Percentiles rank a stretch among this genome's conserved stretches.
Evolutionary conservation across 176 grass and related monocot species (phyloP).

Genomic region (Musa beccarii): DNA sequence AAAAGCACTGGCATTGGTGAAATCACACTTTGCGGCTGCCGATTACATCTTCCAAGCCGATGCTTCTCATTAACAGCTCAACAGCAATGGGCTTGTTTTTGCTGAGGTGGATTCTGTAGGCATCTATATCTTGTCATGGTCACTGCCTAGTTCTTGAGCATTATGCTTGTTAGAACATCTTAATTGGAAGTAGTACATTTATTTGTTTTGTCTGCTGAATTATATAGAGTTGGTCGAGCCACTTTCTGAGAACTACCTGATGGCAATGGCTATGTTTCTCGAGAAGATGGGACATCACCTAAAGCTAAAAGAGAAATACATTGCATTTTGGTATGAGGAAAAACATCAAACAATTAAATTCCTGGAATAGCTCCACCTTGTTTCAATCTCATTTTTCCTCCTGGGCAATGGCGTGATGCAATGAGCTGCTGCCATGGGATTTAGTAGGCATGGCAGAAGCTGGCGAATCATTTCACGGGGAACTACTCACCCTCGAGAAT

Average conservation of each 20-base stretch:
- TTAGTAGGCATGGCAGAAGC: too few species aligned
- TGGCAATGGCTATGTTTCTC: not conserved
- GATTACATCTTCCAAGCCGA: slow-evolving; percentile 44
- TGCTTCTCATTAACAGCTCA: slow-evolving; percentile 21
- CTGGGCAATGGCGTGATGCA: too few species aligned
- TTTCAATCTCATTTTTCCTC: too few species aligned
- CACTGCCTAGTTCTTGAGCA: not conserved
- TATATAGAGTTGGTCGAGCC: not conserved
- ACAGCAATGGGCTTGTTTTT: not conserved
- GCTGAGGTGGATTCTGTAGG: not conserved
- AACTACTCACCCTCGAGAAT: too few species aligned
- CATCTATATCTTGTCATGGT: not conserved
- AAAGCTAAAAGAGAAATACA: not conserved
- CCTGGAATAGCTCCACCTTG: too few species aligned
- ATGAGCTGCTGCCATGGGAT: too few species aligned
- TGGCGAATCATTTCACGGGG: too few species aligned
- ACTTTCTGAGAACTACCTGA: not conserved
- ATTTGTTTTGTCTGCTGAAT: not conserved
- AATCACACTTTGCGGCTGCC: slow-evolving; percentile 67
- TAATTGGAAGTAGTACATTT: not conserved
- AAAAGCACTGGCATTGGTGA: slow-evolving; percentile 70
- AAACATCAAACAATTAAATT: too few species aligned
- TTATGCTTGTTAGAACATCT: not conserved
- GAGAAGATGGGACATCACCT: not conserved
- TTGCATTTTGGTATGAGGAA: too few species aligned